Evolutionary conservation across 202 grass and related monocot species (phyloP).

Genomic region (Musa balbisiana): DNA sequence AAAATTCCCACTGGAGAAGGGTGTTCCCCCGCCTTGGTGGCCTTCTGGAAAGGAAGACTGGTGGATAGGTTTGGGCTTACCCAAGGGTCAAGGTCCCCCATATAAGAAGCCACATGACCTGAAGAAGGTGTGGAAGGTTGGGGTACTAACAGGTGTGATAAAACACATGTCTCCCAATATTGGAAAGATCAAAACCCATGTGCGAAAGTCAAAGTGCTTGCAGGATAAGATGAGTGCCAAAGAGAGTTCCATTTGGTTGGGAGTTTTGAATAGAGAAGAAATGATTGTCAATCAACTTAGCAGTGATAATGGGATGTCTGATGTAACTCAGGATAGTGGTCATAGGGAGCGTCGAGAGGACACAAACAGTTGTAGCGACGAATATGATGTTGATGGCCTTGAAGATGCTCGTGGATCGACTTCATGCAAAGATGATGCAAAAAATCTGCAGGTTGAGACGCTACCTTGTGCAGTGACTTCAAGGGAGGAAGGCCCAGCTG

Average conservation of each 20-base stretch:
- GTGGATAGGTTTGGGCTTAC: slow-evolving; percentile 65
- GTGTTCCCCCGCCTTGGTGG: slow-evolving; percentile 75
- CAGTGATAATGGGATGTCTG: slow-evolving; percentile 50
- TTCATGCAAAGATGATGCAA: slow-evolving; percentile 67
- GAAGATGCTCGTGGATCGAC: slow-evolving; percentile 42
- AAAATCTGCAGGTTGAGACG: slow-evolving; percentile 26
- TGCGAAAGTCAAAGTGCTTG: slow-evolving; percentile 87
- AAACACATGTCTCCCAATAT: slow-evolving; percentile 94
- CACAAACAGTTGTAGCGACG: slow-evolving; percentile 40
- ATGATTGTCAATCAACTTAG: slow-evolving; percentile 30
- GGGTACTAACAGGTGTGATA: slow-evolving; percentile 80
- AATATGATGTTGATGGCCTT: slow-evolving; percentile 70
- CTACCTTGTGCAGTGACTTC: slow-evolving; percentile 27
- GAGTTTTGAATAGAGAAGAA: slow-evolving; percentile 74
- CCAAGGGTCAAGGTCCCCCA: slow-evolving; percentile 51
- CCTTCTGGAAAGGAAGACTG: slow-evolving; percentile 76
- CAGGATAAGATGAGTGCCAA: slow-evolving; percentile 98
- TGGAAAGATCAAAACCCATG: slow-evolving; percentile 79
- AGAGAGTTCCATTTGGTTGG: slow-evolving; percentile 88
- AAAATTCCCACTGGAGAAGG: slow-evolving; percentile 87
- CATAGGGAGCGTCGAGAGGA: slow-evolving; percentile 35
- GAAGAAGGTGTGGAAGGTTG: slow-evolving; percentile 97
- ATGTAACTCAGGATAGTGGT: slow-evolving; percentile 37
- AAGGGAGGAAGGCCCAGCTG: slow-evolving; percentile 27
- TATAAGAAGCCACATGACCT: slow-evolving; percentile 96